Base-by-base conservation (phyloP, 257 asterid species). In the Capsicum baccatum region DNA sequence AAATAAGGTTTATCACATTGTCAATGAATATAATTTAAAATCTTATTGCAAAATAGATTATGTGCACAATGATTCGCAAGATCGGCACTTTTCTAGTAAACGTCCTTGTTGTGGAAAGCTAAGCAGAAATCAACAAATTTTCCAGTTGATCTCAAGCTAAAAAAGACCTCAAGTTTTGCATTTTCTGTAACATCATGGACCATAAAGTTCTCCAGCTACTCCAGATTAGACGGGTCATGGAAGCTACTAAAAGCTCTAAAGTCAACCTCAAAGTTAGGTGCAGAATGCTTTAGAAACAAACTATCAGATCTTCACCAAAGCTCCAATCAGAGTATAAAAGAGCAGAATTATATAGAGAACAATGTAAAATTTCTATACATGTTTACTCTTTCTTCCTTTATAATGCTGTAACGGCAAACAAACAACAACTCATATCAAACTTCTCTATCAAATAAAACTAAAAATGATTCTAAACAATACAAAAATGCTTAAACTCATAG, bases 51-150 rank as follows among this genome's bases (percentile, higher is more conserved):
- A 74, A 50, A 74, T 3, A 44, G 80, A 74, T 19, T 35, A 37
- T 14, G 76, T 68, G 62, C 81, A 74, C 13, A 74, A 74, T 50
- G 62, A 13, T 74, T 19, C 9, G 13, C 33, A 57, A 26, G 81
- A 19, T 76, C 6, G 9, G 47, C 0, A 76, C 19, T 74, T 74
- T 12, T 52, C 1, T 0, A 50, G 44, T 50, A 1, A 17, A 44
- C 79, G 2, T 35, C 76, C 13, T 44, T 9, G 8, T 15, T 16
- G 2, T 15, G 15, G 0, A 33, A 69, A 12, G 79, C 79, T 42
- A 35, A 69, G 42, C 79, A 69, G 15, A 42, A 4, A 42, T 17
- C 55, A 69, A 42, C 56, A 70, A 0, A 39, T 0, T 42, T 42
- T 70, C 55, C 56, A 42, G 52, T 42, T 17, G 79, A 70, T 42